These are phyloP conservation scores for Alloteropsis angusta DNA, from an alignment of 202 grass and related monocot species.

Conservation along the genomic window DNA sequence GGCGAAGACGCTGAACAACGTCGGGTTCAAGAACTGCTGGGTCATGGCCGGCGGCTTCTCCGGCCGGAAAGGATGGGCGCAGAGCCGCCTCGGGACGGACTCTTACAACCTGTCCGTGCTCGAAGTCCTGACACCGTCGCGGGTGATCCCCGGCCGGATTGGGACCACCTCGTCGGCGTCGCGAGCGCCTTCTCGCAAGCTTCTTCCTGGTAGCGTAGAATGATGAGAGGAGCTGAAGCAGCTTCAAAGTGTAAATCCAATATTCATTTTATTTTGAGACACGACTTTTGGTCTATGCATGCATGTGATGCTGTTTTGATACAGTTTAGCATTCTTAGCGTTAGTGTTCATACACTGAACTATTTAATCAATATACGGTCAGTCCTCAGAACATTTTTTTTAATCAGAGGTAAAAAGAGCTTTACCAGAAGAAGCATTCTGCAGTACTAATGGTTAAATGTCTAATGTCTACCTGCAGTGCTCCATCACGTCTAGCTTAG, in stretches of 20 bases:
- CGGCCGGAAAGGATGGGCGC: constrained; percentile 72
- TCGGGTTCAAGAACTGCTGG: constrained; percentile 84
- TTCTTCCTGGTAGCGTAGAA: constrained; percentile 58
- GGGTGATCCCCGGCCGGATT: constrained; percentile 47
- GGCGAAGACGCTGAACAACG: constrained; percentile 54
- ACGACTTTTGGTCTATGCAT: background rate
- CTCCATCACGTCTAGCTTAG: too few relatives aligned
- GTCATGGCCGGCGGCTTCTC: constrained; percentile 77
- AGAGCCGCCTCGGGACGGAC: constrained; percentile 62
- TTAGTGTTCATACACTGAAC: too few relatives aligned
- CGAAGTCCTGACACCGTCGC: constrained; percentile 67
- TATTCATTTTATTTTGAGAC: background rate
- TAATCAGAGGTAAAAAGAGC: too few relatives aligned
- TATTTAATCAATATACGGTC: too few relatives aligned
- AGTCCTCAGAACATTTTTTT: too few relatives aligned
- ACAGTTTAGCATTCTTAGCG: background rate
- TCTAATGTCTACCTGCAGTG: too few relatives aligned
- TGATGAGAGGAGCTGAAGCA: background rate
- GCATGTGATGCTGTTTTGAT: too few relatives aligned
- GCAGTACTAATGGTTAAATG: too few relatives aligned
- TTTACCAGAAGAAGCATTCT: too few relatives aligned
- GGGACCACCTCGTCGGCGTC: constrained; percentile 41
- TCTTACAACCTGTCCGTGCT: constrained; percentile 49
- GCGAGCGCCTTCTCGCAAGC: constrained; percentile 33
- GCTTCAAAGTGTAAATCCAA: constrained; percentile 3